phyloP scores from a whole-genome alignment of 345 rosid species.

The Cardamine occulta region DNA sequence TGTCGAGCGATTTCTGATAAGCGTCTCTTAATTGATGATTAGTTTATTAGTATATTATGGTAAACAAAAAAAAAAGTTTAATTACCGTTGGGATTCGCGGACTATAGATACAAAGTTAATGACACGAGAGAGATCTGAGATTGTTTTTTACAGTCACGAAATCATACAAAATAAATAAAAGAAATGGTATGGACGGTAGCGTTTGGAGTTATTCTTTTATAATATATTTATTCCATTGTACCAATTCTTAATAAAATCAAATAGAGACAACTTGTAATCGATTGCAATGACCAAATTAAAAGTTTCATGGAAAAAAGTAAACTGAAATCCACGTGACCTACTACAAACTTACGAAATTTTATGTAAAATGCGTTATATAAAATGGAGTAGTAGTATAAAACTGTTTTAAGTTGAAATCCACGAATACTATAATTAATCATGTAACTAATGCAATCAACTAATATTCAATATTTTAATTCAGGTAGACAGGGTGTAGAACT shows the following conservation, averaged over 20 bases:
- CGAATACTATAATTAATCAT: neutral
- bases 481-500: neutral
- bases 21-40: neutral
- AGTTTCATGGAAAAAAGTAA: slow-evolving; percentile 23
- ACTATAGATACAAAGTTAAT: slow-evolving; percentile 13
- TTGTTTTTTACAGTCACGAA: slow-evolving; percentile 16
- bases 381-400: neutral
- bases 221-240: slow-evolving; percentile 31
- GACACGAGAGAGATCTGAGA: slow-evolving; percentile 34
- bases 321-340: slow-evolving; percentile 40
- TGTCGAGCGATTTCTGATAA: neutral
- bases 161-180: neutral
- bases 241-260: slow-evolving; percentile 29
- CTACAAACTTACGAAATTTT: neutral
- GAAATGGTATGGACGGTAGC: slow-evolving; percentile 38
- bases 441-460: neutral
- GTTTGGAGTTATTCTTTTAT: slow-evolving; percentile 45
- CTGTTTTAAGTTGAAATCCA: slow-evolving; percentile 10
- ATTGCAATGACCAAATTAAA: slow-evolving; percentile 39
- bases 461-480: neutral
- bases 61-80: neutral
- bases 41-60: neutral
- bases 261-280: slow-evolving; percentile 34
- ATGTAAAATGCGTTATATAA: neutral
- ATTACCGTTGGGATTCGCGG: slow-evolving; percentile 33